Evolutionary conservation across 352 stramenopile genomes (phyloP).

Genomic region (Globisporangium cederbergense): DNA sequence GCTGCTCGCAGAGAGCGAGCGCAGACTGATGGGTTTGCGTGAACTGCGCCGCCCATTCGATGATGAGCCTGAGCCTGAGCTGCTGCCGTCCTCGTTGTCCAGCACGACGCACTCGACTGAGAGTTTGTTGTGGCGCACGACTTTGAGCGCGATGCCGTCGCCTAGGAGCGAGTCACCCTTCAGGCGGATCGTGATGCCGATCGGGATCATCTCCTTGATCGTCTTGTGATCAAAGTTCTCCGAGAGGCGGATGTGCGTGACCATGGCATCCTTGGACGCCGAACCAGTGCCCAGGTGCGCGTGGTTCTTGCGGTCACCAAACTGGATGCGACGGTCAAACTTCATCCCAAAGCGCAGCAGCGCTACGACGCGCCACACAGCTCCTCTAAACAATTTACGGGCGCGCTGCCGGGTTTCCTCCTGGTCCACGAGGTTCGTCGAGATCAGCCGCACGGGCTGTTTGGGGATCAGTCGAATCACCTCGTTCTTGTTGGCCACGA

Average conservation of each 20-base stretch:
- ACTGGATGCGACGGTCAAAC: conserved; percentile 81
- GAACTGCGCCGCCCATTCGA: not conserved
- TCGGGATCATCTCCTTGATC: conserved; percentile 89
- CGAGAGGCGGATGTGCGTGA: conserved; percentile 79
- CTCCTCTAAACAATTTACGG: conserved; percentile 76
- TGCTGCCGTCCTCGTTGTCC: conserved; percentile 33
- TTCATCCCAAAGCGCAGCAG: conserved; percentile 85
- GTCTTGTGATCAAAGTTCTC: conserved; percentile 90
- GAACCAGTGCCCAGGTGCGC: conserved; percentile 19
- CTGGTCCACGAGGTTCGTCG: conserved; percentile 85
- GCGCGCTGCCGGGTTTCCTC: conserved; percentile 80
- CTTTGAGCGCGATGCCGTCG: conserved; percentile 69
- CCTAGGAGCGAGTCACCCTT: conserved; percentile 78
- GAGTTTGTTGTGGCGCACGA: conserved; percentile 80
- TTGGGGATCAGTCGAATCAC: conserved; percentile 69
- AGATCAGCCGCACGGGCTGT: conserved; percentile 81
- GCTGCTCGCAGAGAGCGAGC: conserved; percentile 32
- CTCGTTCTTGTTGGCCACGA: conserved; percentile 75
- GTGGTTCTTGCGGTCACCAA: conserved; percentile 52
- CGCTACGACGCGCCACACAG: conserved; percentile 86
- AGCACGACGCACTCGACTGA: conserved; percentile 84
- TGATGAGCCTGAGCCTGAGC: not conserved
- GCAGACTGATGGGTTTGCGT: conserved; percentile 17
- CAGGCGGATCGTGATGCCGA: conserved; percentile 76
- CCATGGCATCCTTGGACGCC: conserved; percentile 39